Evolutionary conservation across 768 basidiomycete genomes (phyloP).

Genomic region (Mycena filopes): DNA sequence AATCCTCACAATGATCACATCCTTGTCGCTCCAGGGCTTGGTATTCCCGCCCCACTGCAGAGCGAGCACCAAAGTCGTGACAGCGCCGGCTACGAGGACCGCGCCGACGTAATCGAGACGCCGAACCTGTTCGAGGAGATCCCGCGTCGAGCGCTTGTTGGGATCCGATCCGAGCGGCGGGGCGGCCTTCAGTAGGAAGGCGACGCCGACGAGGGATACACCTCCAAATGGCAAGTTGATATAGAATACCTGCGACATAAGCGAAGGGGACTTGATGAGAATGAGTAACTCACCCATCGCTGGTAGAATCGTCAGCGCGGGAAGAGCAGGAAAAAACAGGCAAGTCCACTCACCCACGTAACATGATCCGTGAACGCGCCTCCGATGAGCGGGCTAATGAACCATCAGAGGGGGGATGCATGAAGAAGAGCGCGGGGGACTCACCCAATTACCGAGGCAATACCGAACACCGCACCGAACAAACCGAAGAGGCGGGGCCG

Average conservation of each 20-base stretch:
- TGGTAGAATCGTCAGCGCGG: slow-evolving; percentile 11
- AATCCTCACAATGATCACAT: slow-evolving; percentile 22
- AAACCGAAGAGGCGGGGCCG: no score
- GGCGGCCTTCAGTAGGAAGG: slow-evolving; percentile 17
- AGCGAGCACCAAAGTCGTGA: no score
- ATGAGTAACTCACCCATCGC: no score
- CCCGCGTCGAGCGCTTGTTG: neutral
- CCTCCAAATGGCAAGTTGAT: slow-evolving; percentile 30
- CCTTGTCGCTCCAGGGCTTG: slow-evolving; percentile 47
- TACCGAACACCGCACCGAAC: no score
- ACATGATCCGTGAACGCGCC: no score
- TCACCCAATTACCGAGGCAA: no score
- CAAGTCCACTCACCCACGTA: slow-evolving; percentile 8
- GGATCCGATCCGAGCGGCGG: slow-evolving; percentile 17
- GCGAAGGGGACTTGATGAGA: no score
- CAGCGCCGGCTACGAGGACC: slow-evolving; percentile 43
- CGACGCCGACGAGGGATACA: slow-evolving; percentile 18
- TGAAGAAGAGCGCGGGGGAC: no score
- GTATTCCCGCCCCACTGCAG: slow-evolving; percentile 56
- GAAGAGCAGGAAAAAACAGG: neutral
- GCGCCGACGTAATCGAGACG: slow-evolving; percentile 52
- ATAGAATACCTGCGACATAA: no score
- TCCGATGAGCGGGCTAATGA: slow-evolving; percentile 3
- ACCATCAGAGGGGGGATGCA: no score
- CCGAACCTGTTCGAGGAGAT: slow-evolving; percentile 22